Conservation (phyloP, 148 eudicot genomes). For the Chenopodium album region DNA sequence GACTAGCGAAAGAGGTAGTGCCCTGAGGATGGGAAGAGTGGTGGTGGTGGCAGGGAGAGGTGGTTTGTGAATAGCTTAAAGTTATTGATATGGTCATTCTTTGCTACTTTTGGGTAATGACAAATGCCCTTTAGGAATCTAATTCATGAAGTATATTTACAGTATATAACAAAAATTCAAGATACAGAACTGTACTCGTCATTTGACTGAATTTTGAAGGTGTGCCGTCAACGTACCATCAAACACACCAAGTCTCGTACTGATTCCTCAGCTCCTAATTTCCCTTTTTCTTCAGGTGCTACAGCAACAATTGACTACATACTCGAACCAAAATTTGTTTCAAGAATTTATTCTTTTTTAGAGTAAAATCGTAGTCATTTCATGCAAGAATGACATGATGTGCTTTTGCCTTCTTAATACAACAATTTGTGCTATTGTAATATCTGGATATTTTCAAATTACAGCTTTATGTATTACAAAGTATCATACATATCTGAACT, state of each 20-base stretch:
- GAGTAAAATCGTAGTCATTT: neutral
- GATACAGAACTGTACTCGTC: neutral
- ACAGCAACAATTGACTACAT: neutral
- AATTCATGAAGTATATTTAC: neutral
- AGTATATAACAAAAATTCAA: too few relatives aligned
- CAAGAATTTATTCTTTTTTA: neutral
- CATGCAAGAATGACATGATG: neutral
- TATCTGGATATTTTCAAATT: too few relatives aligned
- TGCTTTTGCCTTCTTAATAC: too few relatives aligned
- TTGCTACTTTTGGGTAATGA: constrained; percentile 1
- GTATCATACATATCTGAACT: too few relatives aligned
- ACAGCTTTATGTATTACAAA: too few relatives aligned
- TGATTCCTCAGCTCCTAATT: too few relatives aligned
- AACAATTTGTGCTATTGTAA: too few relatives aligned
- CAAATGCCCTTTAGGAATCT: neutral
- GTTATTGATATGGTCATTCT: neutral
- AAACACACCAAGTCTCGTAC: neutral
- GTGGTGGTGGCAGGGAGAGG: neutral
- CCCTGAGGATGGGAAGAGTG: neutral
- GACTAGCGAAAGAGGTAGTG: neutral
- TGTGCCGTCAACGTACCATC: neutral
- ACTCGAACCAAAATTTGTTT: neutral
- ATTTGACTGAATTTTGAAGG: too few relatives aligned
- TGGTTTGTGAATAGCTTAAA: neutral
- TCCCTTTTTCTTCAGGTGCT: too few relatives aligned